phyloP scores from a whole-genome alignment of 768 basidiomycete genomes.

The Termitomyces sp. region DNA sequence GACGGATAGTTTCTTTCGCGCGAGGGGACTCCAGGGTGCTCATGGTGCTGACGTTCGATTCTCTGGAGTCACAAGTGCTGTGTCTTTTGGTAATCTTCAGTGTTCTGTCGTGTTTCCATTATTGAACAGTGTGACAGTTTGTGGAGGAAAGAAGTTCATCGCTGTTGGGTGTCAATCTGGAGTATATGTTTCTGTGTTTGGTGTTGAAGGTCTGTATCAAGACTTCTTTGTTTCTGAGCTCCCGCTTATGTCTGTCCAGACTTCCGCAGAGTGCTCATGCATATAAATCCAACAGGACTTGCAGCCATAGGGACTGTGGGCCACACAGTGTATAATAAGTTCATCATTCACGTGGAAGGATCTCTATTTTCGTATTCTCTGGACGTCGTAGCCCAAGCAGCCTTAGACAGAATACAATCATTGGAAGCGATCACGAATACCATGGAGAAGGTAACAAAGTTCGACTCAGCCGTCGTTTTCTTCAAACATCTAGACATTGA shows the following conservation, averaged over 20 bases:
- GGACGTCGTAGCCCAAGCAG: slow-evolving; percentile 60
- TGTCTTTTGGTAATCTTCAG: slow-evolving; percentile 48
- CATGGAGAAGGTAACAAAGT: slow-evolving; percentile 53
- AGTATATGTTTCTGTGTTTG: slow-evolving; percentile 56
- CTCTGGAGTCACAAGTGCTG: slow-evolving; percentile 58
- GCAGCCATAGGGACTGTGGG: slow-evolving; percentile 44
- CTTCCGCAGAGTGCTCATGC: slow-evolving; percentile 51
- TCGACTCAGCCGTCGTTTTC: slow-evolving; percentile 54
- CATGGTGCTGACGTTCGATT: slow-evolving; percentile 25
- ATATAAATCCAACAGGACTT: slow-evolving; percentile 45
- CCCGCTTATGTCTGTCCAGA: slow-evolving; percentile 28
- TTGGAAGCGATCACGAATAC: slow-evolving; percentile 46
- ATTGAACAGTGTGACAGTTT: slow-evolving; percentile 26
- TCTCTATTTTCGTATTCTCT: slow-evolving; percentile 64
- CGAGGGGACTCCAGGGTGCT: slow-evolving; percentile 29
- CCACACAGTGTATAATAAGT: slow-evolving; percentile 49
- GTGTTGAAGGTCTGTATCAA: slow-evolving; percentile 41
- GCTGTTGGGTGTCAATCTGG: slow-evolving; percentile 66
- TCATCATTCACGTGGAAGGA: slow-evolving; percentile 59
- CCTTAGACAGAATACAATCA: slow-evolving; percentile 38
- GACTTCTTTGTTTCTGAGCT: neutral
- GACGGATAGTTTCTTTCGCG: slow-evolving; percentile 59
- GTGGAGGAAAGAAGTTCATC: slow-evolving; percentile 48
- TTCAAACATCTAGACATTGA: slow-evolving; percentile 51
- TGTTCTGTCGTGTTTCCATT: neutral